Percentiles rank a stretch among this genome's conserved stretches.
phyloP scores from a whole-genome alignment of 23 red algal species.

The Gracilariopsis chorda region DNA sequence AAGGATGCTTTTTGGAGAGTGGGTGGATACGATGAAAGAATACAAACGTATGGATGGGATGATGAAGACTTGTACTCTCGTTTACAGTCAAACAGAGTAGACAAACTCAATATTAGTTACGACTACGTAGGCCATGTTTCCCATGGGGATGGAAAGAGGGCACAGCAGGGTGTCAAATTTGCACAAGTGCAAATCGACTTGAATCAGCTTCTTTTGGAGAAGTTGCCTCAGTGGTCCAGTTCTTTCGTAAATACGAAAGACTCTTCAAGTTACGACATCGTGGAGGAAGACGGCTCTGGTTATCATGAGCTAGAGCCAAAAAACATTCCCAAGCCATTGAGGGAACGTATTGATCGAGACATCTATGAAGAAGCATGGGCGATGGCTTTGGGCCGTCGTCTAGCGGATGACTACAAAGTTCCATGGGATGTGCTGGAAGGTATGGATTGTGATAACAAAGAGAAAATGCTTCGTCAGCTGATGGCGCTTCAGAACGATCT shows the following conservation, averaged over 20 bases:
- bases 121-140: slow-evolving; percentile 63
- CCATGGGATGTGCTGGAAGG: slow-evolving; percentile 77
- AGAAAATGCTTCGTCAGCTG: slow-evolving; percentile 45
- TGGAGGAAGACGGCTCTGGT: slow-evolving; percentile 4
- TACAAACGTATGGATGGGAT: slow-evolving; percentile 86
- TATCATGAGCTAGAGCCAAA: slow-evolving; percentile 34
- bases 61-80: slow-evolving; percentile 82
- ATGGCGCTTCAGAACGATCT: slow-evolving; percentile 49
- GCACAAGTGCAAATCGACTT: slow-evolving; percentile 78
- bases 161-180: slow-evolving; percentile 75
- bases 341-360: slow-evolving; percentile 18
- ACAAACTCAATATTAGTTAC: slow-evolving; percentile 63
- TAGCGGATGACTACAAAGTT: slow-evolving; percentile 63
- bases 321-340: slow-evolving; percentile 40
- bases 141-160: slow-evolving; percentile 59
- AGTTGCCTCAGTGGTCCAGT: slow-evolving; percentile 44
- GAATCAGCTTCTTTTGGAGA: slow-evolving; percentile 69
- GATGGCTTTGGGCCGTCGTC: slow-evolving; percentile 70
- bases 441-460: slow-evolving; percentile 47
- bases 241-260: not conserved
- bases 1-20: slow-evolving; percentile 51
- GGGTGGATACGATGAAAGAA: slow-evolving; percentile 87
- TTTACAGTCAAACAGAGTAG: slow-evolving; percentile 19
- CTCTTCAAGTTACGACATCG: slow-evolving; percentile 22
- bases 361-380: slow-evolving; percentile 60